Conservation (phyloP, 345 rosid species). For the Aethionema arabicum region DNA sequence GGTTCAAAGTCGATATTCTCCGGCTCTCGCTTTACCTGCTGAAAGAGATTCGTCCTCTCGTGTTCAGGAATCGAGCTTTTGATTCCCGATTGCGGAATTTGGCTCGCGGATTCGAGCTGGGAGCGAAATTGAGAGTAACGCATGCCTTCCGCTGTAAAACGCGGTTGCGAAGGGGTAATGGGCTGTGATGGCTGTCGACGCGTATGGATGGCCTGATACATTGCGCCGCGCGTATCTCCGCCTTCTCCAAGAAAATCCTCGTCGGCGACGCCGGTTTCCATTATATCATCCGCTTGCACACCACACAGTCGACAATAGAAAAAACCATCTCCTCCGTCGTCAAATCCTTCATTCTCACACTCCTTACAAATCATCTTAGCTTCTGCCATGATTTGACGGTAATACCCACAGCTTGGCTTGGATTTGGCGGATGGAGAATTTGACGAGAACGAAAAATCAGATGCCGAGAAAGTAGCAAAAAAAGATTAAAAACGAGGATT, state of each 20-base stretch:
- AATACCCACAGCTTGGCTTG: too few species aligned
- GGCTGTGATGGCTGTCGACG: conserved; percentile 34
- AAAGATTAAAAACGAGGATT: too few species aligned
- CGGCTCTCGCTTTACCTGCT: conserved; percentile 24
- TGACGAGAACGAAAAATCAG: too few species aligned
- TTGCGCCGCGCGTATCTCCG: conserved; percentile 43
- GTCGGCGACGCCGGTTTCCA: conserved; percentile 60
- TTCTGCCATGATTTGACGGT: too few species aligned
- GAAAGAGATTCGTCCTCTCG: too few species aligned
- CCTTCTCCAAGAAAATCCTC: conserved; percentile 55
- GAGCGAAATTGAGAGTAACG: conserved; percentile 49
- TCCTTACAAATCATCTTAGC: conserved; percentile 38
- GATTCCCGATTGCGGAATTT: background rate
- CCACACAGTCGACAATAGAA: conserved; percentile 56
- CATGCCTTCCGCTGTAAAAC: conserved; percentile 15
- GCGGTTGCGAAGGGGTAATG: conserved; percentile 28
- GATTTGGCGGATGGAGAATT: too few species aligned
- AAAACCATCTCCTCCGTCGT: conserved; percentile 52
- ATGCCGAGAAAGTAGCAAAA: too few species aligned
- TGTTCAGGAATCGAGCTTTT: too few species aligned
- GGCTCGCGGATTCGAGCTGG: conserved; percentile 22
- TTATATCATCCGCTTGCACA: conserved; percentile 43
- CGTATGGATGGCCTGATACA: conserved; percentile 41
- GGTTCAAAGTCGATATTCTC: conserved; percentile 37
- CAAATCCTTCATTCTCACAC: conserved; percentile 51